These are phyloP conservation scores for Colletotrichum kahawae DNA, from an alignment of 2,329 filamentous ascomycete genomes.

Conservation along the genomic window DNA sequence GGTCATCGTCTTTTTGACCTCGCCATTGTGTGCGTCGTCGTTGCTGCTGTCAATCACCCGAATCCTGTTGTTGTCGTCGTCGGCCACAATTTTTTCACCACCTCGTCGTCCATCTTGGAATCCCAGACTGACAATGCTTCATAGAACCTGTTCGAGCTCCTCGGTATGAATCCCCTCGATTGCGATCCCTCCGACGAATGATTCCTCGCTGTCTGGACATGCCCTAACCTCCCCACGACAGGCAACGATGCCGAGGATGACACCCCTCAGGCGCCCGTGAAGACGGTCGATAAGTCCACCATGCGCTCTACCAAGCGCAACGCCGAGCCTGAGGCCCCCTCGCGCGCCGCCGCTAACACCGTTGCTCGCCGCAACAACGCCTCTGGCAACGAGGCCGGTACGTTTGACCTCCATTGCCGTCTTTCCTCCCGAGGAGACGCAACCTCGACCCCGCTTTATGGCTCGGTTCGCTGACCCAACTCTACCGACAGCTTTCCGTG, in stretches of 20 bases:
- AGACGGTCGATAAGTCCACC: conserved; percentile 85
- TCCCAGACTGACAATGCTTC: background rate
- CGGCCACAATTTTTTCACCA: background rate
- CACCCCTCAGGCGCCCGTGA: conserved; percentile 79
- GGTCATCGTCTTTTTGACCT: background rate
- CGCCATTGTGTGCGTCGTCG: background rate
- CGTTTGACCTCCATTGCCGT: conserved; percentile 41
- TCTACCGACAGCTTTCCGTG: conserved; percentile 76
- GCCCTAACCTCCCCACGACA: conserved; percentile 33
- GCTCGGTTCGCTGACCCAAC: background rate
- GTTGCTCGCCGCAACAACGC: conserved; percentile 60
- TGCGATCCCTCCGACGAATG: conserved; percentile 24
- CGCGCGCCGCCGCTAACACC: conserved; percentile 44
- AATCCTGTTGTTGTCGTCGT: background rate
- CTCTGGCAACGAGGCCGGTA: conserved; percentile 87
- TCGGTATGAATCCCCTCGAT: conserved; percentile 71
- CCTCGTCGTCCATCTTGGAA: background rate
- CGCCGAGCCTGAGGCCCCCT: conserved; percentile 74
- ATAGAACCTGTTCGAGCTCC: conserved; percentile 96
- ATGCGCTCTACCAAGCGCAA: conserved; percentile 84
- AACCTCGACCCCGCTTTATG: conserved; percentile 17
- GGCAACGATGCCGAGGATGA: conserved; percentile 72
- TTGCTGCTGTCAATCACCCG: background rate
- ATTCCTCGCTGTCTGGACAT: conserved; percentile 9
- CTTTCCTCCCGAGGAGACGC: conserved; percentile 3